Evolutionary conservation across 306 rosid species (phyloP), one percentile per base, ranked within the genome.

Genomic region (Quercus berberidifolia): DNA sequence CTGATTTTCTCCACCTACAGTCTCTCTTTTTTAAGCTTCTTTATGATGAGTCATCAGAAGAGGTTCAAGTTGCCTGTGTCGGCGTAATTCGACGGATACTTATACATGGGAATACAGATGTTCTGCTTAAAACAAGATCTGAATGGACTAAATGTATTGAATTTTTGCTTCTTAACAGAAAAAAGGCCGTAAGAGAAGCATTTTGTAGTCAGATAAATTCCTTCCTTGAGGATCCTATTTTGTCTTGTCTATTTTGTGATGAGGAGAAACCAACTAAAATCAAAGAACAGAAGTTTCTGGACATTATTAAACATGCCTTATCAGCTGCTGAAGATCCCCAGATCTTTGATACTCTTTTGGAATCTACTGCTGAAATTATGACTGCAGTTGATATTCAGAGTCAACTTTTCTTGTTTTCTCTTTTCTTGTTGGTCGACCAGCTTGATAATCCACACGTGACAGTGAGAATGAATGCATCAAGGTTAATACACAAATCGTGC

Each of bases 1-100:
- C 69, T 86, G 82, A 83, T 82, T 86, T 86, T 81, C 74, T 73
- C 72, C 91, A 75, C 83, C 81, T 91, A 46, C 85, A 88, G 71
- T 81, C 88, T 76, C 83, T 87, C 46, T 92, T 90, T 85, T 93
- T 92, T 83, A 76, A 90, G 76, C 91, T 92, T 88, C 85, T 94
- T 77, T 90, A 83, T 74, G 91, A 95, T 31, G 97, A 90, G 80
- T 89, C 97, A 68, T 85, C 90, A 41, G 95, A 91, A 83, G 98
- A 90, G 84, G 89, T 91, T 83, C 99, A 95, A 82, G 89, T 95
- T 80, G 83, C 92, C 78, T 91, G 98, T 78, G 97, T 92, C 84
- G 70, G 69, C 76, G 87, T 81, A 80, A 84, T 95, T 76, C 84
- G 71, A 70, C 89, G 95, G 78, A 87, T 95, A 72, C 91, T 95